phyloP scores from a whole-genome alignment of 1,284 basidiomycete genomes.

The Earliella scabrosa region DNA sequence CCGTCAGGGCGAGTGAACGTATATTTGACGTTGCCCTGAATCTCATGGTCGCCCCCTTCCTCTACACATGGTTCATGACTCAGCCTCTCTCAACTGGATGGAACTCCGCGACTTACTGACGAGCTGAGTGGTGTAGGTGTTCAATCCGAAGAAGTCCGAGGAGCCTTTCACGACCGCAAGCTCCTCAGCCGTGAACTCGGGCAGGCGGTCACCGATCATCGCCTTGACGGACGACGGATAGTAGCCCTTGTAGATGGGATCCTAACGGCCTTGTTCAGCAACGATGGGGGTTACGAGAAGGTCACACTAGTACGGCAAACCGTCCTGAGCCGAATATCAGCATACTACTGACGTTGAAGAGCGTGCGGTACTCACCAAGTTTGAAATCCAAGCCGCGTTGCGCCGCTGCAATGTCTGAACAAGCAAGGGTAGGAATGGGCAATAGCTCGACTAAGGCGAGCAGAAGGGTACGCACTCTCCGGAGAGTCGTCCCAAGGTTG shows the following conservation, averaged over 20 bases:
- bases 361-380: constrained; percentile 30
- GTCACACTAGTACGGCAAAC: constrained; percentile 29
- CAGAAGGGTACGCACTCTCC: constrained; percentile 39
- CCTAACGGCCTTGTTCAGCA: constrained; percentile 36
- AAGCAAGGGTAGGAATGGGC: too few species aligned
- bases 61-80: constrained; percentile 24
- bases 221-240: constrained; percentile 50
- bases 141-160: constrained; percentile 53
- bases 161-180: constrained; percentile 49
- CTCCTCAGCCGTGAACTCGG: constrained; percentile 53
- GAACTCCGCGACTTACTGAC: constrained; percentile 38
- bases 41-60: constrained; percentile 45
- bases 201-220: constrained; percentile 51
- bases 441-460: too few species aligned
- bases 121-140: constrained; percentile 56
- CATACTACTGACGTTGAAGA: too few species aligned
- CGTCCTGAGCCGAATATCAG: constrained; percentile 24
- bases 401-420: constrained; percentile 45
- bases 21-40: constrained; percentile 45
- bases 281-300: background rate
- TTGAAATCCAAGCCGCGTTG: constrained; percentile 47
- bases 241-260: constrained; percentile 54
- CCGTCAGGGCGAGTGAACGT: constrained; percentile 50
- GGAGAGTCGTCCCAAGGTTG: constrained; percentile 52
- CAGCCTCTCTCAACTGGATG: background rate